Percentiles rank a stretch among this genome's conserved stretches.
Evolutionary conservation across 2,329 filamentous ascomycete genomes (phyloP).

Genomic region (Apiospora marii): DNA sequence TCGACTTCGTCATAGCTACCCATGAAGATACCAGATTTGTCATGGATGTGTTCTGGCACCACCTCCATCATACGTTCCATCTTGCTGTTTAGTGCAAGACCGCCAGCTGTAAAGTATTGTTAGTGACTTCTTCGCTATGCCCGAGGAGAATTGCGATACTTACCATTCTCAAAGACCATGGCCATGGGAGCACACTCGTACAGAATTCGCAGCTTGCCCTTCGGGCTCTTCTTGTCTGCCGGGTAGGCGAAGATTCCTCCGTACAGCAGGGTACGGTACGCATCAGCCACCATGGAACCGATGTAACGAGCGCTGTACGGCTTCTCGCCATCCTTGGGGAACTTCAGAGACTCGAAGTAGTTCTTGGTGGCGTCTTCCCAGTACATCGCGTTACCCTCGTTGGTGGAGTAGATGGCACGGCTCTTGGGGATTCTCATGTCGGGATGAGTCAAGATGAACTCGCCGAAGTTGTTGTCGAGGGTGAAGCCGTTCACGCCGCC

Average conservation of each 20-base stretch:
- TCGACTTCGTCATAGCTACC: conserved; percentile 94
- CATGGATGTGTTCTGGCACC: conserved; percentile 91
- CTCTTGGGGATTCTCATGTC: conserved; percentile 86
- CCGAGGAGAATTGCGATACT: conserved; percentile 44
- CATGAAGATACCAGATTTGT: conserved; percentile 94
- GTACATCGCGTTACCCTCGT: conserved; percentile 97
- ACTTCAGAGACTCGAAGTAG: conserved; percentile 92
- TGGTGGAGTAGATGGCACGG: conserved; percentile 93
- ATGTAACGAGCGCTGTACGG: conserved; percentile 97
- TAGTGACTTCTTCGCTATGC: conserved; percentile 31
- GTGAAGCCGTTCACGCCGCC: conserved; percentile 97
- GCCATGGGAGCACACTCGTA: conserved; percentile 99
- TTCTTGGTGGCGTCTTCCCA: conserved; percentile 88
- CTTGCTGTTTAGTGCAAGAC: conserved; percentile 88
- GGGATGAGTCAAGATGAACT: conserved; percentile 98
- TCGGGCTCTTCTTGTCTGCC: conserved; percentile 96
- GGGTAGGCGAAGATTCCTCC: conserved; percentile 98
- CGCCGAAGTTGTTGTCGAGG: conserved; percentile 92
- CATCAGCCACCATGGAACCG: conserved; percentile 97
- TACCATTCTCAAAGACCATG: conserved; percentile 97
- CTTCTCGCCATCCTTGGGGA: conserved; percentile 76
- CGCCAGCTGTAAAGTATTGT: conserved; percentile 70
- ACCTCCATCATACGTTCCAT: conserved; percentile 93
- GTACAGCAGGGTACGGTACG: conserved; percentile 93
- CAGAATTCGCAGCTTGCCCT: conserved; percentile 95